phyloP scores from a whole-genome alignment of 805 yeast species.

The Starmerella vaccinii region DNA sequence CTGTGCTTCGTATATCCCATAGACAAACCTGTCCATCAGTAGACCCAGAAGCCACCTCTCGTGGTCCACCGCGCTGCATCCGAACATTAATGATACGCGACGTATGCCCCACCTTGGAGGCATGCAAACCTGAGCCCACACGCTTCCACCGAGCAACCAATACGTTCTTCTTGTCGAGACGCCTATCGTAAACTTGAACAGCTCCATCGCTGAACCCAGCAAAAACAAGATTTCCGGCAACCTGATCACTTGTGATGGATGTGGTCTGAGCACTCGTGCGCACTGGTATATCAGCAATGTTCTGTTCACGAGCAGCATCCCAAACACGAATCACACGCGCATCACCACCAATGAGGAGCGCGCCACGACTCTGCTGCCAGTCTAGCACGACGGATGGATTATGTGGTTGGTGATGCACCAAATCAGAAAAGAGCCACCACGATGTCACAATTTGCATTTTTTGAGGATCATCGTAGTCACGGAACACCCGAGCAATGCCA shows the following conservation, averaged over 20 bases:
- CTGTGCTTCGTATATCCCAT: conserved; percentile 73
- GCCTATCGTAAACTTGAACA: conserved; percentile 78
- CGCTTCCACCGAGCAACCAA: conserved; percentile 72
- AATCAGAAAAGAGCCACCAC: conserved; percentile 75
- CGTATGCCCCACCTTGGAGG: conserved; percentile 30
- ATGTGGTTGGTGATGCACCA: conserved; percentile 19
- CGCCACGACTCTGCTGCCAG: conserved; percentile 95
- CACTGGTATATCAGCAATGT: conserved; percentile 81
- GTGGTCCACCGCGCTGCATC: conserved; percentile 92
- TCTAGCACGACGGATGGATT: conserved; percentile 62
- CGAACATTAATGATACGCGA: conserved; percentile 65
- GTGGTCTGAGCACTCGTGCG: conserved; percentile 83
- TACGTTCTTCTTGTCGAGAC: conserved; percentile 73
- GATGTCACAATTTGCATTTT: conserved; percentile 61
- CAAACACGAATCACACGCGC: conserved; percentile 82
- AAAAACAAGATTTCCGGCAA: conserved; percentile 79
- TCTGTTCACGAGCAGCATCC: conserved; percentile 93
- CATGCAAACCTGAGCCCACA: background rate
- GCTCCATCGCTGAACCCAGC: conserved; percentile 92
- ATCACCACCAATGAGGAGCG: conserved; percentile 86
- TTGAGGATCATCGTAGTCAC: conserved; percentile 52
- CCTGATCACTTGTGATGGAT: conserved; percentile 85
- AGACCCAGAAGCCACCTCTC: conserved; percentile 75
- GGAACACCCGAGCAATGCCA: conserved; percentile 82
- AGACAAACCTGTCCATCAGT: conserved; percentile 71